Conservation (phyloP, 441 rosid species). For the Croton setiger region DNA sequence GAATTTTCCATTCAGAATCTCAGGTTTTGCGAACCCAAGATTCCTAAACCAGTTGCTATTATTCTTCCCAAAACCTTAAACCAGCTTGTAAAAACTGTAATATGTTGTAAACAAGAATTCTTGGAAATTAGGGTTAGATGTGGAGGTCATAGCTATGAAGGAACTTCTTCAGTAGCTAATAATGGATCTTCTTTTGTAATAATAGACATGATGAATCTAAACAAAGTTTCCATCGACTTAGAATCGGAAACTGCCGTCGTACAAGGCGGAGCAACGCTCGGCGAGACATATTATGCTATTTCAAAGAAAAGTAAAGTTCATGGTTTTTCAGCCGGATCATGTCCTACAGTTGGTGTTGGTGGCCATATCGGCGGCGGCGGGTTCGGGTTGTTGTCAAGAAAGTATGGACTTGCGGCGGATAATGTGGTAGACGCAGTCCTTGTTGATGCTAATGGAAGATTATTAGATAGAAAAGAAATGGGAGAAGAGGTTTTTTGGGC, state of each 20-base stretch:
- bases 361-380: slow-evolving; percentile 78
- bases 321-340: slow-evolving; percentile 60
- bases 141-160: slow-evolving; percentile 77
- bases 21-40: slow-evolving; percentile 13
- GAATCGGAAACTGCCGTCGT: slow-evolving; percentile 50
- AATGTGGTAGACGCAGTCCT: slow-evolving; percentile 54
- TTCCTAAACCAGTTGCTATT: slow-evolving; percentile 41
- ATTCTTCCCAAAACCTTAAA: slow-evolving; percentile 44
- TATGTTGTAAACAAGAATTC: slow-evolving; percentile 37
- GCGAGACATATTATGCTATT: slow-evolving; percentile 56
- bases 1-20: slow-evolving; percentile 30
- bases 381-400: slow-evolving; percentile 52
- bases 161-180: slow-evolving; percentile 38
- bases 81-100: slow-evolving; percentile 38
- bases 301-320: slow-evolving; percentile 40
- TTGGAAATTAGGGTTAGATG: slow-evolving; percentile 53
- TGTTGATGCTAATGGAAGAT: slow-evolving; percentile 42
- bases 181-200: slow-evolving; percentile 38
- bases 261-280: slow-evolving; percentile 62
- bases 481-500: slow-evolving; percentile 78
- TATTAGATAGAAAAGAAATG: slow-evolving; percentile 44
- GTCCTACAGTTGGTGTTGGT: slow-evolving; percentile 67
- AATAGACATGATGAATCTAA: slow-evolving; percentile 38
- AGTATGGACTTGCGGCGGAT: slow-evolving; percentile 67
- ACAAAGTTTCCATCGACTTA: slow-evolving; percentile 20